Percentiles rank a stretch among this genome's conserved stretches.
Evolutionary conservation across 108 stramenopile genomes (phyloP).

Genomic region (Nitzschia putrida): DNA sequence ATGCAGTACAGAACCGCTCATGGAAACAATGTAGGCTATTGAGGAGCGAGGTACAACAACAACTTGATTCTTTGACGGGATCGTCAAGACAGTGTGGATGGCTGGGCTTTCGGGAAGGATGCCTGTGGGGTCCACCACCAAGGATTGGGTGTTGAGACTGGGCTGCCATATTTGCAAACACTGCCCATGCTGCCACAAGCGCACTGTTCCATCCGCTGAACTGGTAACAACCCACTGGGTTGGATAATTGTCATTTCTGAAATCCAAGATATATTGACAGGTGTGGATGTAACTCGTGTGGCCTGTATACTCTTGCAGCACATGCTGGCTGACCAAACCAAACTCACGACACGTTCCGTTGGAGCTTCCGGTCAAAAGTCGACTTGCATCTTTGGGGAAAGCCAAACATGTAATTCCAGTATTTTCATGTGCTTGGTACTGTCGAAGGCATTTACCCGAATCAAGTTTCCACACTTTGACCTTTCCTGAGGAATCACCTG

Average conservation of each 20-base stretch:
- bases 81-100: slow-evolving; percentile 65
- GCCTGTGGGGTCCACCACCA: slow-evolving; percentile 41
- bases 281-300: slow-evolving; percentile 83
- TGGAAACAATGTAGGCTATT: slow-evolving; percentile 62
- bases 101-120: slow-evolving; percentile 30
- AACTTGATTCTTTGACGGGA: slow-evolving; percentile 55
- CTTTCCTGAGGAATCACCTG: slow-evolving; percentile 70
- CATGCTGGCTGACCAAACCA: slow-evolving; percentile 69
- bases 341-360: slow-evolving; percentile 75
- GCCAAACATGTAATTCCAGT: slow-evolving; percentile 56
- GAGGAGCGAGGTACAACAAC: slow-evolving; percentile 67
- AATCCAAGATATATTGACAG: slow-evolving; percentile 55
- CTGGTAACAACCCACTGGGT: slow-evolving; percentile 69
- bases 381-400: slow-evolving; percentile 65
- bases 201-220: slow-evolving; percentile 89
- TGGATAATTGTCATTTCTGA: slow-evolving; percentile 2
- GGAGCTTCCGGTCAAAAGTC: slow-evolving; percentile 72
- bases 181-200: slow-evolving; percentile 68
- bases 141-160: neutral
- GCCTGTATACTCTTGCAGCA: slow-evolving; percentile 85
- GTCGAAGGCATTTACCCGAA: slow-evolving; percentile 77
- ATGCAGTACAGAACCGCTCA: slow-evolving; percentile 55
- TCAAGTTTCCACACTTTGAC: slow-evolving; percentile 82
- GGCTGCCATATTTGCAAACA: slow-evolving; percentile 28
- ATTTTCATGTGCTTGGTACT: slow-evolving; percentile 64